phyloP scores from a whole-genome alignment of 495 filamentous ascomycete genomes.

The Talaromyces trachyspermus region DNA sequence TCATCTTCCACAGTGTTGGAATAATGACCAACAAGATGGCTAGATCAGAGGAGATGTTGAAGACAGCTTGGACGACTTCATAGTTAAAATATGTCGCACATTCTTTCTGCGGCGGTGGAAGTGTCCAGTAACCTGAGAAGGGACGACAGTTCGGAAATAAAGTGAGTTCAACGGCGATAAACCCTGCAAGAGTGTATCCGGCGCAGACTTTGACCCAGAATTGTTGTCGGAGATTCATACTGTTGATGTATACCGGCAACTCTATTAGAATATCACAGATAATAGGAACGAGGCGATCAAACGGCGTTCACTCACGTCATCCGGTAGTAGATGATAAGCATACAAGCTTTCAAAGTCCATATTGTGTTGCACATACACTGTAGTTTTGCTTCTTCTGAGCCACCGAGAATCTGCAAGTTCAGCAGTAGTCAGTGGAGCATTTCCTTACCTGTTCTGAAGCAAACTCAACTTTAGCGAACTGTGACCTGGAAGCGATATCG shows the following conservation, averaged over 20 bases:
- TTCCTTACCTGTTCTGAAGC: slow-evolving; percentile 36
- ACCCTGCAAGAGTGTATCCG: slow-evolving; percentile 24
- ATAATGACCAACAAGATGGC: slow-evolving; percentile 39
- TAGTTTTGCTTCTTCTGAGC: too few relatives aligned
- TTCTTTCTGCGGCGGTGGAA: slow-evolving; percentile 34
- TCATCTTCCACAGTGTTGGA: slow-evolving; percentile 29
- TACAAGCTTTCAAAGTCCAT: slow-evolving; percentile 43
- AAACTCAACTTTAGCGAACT: slow-evolving; percentile 39
- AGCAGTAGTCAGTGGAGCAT: too few relatives aligned
- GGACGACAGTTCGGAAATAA: slow-evolving; percentile 33
- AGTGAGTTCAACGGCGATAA: slow-evolving; percentile 26
- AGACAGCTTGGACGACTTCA: slow-evolving; percentile 35
- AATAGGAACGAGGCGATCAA: not conserved
- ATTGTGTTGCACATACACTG: slow-evolving; percentile 41
- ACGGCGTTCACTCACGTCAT: slow-evolving; percentile 19
- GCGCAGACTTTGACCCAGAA: slow-evolving; percentile 22
- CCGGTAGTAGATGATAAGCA: slow-evolving; percentile 44
- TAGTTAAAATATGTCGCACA: slow-evolving; percentile 42
- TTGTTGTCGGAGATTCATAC: slow-evolving; percentile 22
- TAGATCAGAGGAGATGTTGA: slow-evolving; percentile 45
- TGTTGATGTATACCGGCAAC: not conserved
- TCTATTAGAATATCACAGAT: not conserved
- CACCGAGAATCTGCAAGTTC: too few relatives aligned
- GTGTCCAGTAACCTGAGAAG: slow-evolving; percentile 33
- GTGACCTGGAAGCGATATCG: slow-evolving; percentile 32